Conservation (phyloP, 164 flowering plant genomes). For the Magnolia kwangsiensis region DNA sequence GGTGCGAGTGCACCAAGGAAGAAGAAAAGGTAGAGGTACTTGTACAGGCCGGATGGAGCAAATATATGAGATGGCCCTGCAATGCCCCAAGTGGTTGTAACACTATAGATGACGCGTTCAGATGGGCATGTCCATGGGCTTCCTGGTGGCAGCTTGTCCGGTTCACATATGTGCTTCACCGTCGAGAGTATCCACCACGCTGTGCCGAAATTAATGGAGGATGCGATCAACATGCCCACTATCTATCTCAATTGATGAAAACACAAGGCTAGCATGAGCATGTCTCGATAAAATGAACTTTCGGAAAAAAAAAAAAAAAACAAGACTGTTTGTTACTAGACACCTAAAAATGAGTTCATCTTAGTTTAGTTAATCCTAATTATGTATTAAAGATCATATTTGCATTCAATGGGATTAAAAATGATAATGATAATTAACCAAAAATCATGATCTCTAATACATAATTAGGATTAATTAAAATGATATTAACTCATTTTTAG, state of each 20-base stretch:
- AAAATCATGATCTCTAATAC: no score
- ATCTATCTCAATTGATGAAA: constrained; percentile 53
- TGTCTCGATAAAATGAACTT: no score
- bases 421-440: no score
- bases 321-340: no score
- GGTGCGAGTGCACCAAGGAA: constrained; percentile 84
- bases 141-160: constrained; percentile 39
- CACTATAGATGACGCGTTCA: constrained; percentile 82
- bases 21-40: constrained; percentile 83
- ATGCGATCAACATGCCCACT: constrained; percentile 17
- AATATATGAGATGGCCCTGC: constrained; percentile 81
- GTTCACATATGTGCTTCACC: constrained; percentile 57
- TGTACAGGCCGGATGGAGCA: constrained; percentile 60
- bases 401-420: no score
- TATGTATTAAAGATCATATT: no score
- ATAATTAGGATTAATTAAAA: no score
- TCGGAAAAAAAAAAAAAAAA: no score
- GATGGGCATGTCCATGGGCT: constrained; percentile 86
- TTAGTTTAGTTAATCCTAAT: no score
- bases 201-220: constrained; percentile 41
- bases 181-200: constrained; percentile 61
- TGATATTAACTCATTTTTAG: no score
- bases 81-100: constrained; percentile 91
- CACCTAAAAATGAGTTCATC: no score
- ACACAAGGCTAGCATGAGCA: no score